Conservation (phyloP, 176 grass and related monocot genomes). For the Aegilops tauschii region DNA sequence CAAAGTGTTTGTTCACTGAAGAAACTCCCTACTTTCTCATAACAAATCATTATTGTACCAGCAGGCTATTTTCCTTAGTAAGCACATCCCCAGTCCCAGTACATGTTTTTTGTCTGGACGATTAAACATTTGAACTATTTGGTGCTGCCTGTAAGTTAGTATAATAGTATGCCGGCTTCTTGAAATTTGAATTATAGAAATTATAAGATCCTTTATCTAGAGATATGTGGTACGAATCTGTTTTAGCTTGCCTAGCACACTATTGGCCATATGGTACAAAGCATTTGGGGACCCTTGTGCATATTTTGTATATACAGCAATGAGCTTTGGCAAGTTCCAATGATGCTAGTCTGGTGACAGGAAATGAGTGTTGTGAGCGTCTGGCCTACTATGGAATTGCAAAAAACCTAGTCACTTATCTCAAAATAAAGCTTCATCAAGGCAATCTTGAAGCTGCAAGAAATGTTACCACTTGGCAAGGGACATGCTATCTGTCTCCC, state of each 20-base stretch:
- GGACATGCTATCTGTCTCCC: conserved; percentile 93
- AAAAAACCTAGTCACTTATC: conserved; percentile 81
- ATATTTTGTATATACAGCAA: conserved; percentile 15
- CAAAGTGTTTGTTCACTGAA: background rate
- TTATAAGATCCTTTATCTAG: background rate
- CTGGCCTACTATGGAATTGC: conserved; percentile 92
- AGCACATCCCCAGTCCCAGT: background rate
- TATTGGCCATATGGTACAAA: background rate
- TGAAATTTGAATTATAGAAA: background rate
- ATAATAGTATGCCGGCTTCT: background rate
- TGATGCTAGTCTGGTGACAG: conserved; percentile 43
- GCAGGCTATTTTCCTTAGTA: background rate
- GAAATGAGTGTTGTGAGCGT: conserved; percentile 80
- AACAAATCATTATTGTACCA: background rate
- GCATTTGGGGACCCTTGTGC: background rate
- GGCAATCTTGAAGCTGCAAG: conserved; percentile 76
- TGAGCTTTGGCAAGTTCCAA: background rate
- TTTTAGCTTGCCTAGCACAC: background rate
- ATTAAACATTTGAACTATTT: background rate
- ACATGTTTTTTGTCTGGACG: background rate
- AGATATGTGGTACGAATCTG: background rate
- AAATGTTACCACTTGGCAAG: conserved; percentile 89
- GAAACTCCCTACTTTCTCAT: background rate
- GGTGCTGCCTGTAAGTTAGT: background rate
- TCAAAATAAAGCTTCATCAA: conserved; percentile 68